These are phyloP conservation scores for Austroboletus eburneus DNA, from an alignment of 768 basidiomycete species.

Conservation along the genomic window DNA sequence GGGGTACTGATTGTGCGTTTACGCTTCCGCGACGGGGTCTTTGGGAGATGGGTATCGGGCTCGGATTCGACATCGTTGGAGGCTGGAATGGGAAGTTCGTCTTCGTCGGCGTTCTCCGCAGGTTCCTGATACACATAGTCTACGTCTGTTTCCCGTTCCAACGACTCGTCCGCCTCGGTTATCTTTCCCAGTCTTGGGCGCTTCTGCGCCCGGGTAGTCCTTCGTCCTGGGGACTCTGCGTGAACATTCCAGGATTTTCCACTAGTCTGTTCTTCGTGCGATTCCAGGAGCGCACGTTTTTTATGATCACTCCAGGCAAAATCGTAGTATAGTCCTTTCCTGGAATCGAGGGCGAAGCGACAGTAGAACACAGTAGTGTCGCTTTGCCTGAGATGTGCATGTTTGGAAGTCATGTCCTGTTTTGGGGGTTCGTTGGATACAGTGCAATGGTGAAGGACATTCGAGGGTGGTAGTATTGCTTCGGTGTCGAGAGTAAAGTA, in stretches of 20 bases:
- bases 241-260: slow-evolving; percentile 49
- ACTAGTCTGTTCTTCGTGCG: slow-evolving; percentile 27
- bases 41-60: slow-evolving; percentile 32
- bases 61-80: slow-evolving; percentile 24
- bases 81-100: slow-evolving; percentile 16
- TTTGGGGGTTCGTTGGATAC: slow-evolving; percentile 34
- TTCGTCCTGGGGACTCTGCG: slow-evolving; percentile 16
- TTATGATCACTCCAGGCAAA: slow-evolving; percentile 56
- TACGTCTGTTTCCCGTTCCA: slow-evolving; percentile 13
- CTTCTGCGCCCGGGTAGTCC: slow-evolving; percentile 12
- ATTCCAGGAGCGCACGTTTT: slow-evolving; percentile 31
- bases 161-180: slow-evolving; percentile 22
- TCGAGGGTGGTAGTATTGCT: slow-evolving; percentile 46
- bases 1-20: slow-evolving; percentile 33
- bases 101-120: slow-evolving; percentile 13
- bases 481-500: slow-evolving; percentile 57
- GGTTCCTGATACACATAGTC: slow-evolving; percentile 24
- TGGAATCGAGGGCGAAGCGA: slow-evolving; percentile 52
- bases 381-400: slow-evolving; percentile 5
- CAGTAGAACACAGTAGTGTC: slow-evolving; percentile 48
- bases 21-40: slow-evolving; percentile 55
- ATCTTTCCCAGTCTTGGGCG: slow-evolving; percentile 18
- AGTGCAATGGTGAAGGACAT: slow-evolving; percentile 49
- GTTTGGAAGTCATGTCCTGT: slow-evolving; percentile 9
- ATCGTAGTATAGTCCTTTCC: slow-evolving; percentile 57